Evolutionary conservation across 805 yeast genomes (phyloP).

Genomic region (Candida maris): DNA sequence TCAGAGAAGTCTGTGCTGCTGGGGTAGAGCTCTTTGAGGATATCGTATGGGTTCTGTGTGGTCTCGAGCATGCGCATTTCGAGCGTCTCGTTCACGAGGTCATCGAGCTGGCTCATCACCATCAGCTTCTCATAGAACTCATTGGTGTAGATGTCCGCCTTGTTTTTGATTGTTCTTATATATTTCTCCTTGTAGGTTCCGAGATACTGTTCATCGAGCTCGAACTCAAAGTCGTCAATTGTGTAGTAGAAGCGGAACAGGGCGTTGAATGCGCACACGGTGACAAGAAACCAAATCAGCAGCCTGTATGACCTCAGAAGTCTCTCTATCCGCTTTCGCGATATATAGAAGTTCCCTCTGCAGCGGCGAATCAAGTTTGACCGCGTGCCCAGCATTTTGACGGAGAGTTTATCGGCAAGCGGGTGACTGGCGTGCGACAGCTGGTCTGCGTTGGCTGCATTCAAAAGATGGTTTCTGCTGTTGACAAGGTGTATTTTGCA

Average conservation of each 20-base stretch:
- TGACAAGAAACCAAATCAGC: conserved; percentile 9
- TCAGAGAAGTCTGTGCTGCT: conserved; percentile 12
- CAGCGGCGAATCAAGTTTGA: too few species aligned
- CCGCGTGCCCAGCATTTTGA: too few species aligned
- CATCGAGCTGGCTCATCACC: conserved; percentile 28
- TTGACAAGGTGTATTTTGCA: too few species aligned
- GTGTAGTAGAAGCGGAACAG: conserved; percentile 7
- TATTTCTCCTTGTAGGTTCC: conserved; percentile 31
- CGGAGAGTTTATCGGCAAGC: too few species aligned
- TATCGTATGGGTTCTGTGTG: conserved; percentile 21
- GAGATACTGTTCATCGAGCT: conserved; percentile 24
- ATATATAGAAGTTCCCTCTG: conserved; percentile 13
- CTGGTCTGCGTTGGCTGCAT: too few species aligned
- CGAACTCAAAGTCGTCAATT: conserved; percentile 10
- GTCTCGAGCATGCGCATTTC: conserved; percentile 17
- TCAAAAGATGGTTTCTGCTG: too few species aligned
- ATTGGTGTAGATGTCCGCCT: conserved; percentile 24
- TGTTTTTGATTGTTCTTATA: conserved; percentile 18
- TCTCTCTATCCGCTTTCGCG: conserved; percentile 15
- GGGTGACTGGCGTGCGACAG: too few species aligned
- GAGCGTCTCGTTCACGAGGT: conserved; percentile 29
- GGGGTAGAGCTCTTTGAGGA: conserved; percentile 19
- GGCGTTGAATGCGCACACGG: conserved; percentile 12
- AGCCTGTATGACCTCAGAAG: conserved; percentile 16
- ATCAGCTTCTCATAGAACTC: conserved; percentile 27